Evolutionary conservation across 805 yeast species (phyloP).

Genomic region (Suhomyces canberraensis): DNA sequence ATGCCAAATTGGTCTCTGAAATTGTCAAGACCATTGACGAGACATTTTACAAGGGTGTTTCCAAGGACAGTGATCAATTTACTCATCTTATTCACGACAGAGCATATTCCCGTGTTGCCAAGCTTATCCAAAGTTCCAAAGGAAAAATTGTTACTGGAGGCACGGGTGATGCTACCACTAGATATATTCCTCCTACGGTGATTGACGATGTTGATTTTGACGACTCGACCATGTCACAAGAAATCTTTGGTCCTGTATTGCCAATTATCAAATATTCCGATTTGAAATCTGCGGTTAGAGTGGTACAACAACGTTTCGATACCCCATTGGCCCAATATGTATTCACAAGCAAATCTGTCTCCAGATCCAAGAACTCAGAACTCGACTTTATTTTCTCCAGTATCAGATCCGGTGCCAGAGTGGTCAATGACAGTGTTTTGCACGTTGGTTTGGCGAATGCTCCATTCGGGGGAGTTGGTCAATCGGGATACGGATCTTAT

Average conservation of each 20-base stretch:
- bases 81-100: conserved; percentile 61
- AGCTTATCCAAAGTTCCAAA: conserved; percentile 44
- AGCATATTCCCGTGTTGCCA: conserved; percentile 47
- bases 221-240: conserved; percentile 72
- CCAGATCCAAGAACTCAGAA: conserved; percentile 44
- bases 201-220: conserved; percentile 58
- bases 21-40: conserved; percentile 38
- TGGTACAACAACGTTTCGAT: conserved; percentile 51
- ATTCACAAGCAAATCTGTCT: conserved; percentile 47
- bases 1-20: conserved; percentile 47
- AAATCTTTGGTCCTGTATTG: conserved; percentile 81
- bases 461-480: conserved; percentile 92
- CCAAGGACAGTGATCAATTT: conserved; percentile 24
- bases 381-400: conserved; percentile 41
- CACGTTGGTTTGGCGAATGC: conserved; percentile 66
- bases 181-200: conserved; percentile 71
- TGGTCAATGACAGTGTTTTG: conserved; percentile 67
- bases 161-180: conserved; percentile 32
- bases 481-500: conserved; percentile 78
- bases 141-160: conserved; percentile 56
- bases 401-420: conserved; percentile 69
- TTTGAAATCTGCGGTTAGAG: conserved; percentile 42
- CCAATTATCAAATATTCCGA: conserved; percentile 61
- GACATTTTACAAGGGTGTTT: conserved; percentile 44
- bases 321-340: conserved; percentile 81